Evolutionary conservation across 371 early-diverging fungal genomes (phyloP), one percentile per base, ranked within the genome.

Genomic region (Mortierella sp.): DNA sequence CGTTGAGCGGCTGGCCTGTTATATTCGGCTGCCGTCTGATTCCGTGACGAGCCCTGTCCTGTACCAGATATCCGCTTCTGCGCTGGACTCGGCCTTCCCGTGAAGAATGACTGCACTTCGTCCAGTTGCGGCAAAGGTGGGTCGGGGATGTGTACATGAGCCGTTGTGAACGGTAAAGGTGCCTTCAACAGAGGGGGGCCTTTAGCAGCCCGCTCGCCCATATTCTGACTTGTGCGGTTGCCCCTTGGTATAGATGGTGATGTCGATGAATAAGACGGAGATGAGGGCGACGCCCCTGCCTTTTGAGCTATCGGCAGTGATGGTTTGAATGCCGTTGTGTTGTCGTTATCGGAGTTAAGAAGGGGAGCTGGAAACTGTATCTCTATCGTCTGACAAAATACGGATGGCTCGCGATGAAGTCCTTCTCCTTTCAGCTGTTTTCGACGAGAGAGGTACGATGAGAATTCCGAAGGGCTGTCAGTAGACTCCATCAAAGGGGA

Each of bases 321-420:
- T 4, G 61, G 61, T 17, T 52, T 51, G 44, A 61, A 52, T 3
- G 44, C 6, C 6, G 30, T 19, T 9, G 43, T 34, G 4, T 34
- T 34, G 37, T 46, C 23, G 8, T 23, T 23, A 14, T 26, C 37
- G 17, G 34, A 7, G 26, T 60, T 48, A 17, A 61, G 24, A 15
- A 53, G 4, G n/a, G 76, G 76, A 0, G 57, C 70, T 6, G 55
- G 76, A 24, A 70, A 76, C 17, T 64, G 70, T 12, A 76, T 51
- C 27, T 76, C 78, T n/a, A 76, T 60, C 12, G 70, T 70, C 30
- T 76, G 65, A 12, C 57, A 76, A 44, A 70, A 53, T 12, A 76
- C 39, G 14, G 78, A 76, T 4, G 78, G 78, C 21, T 76, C 78
- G 0, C 75, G 59, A 21, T 32, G 48, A 15, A 51, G 37, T 34